Evolutionary conservation across 495 filamentous ascomycete species (phyloP), one percentile per base, ranked within the genome.

Genomic region (Niebla homalea): DNA sequence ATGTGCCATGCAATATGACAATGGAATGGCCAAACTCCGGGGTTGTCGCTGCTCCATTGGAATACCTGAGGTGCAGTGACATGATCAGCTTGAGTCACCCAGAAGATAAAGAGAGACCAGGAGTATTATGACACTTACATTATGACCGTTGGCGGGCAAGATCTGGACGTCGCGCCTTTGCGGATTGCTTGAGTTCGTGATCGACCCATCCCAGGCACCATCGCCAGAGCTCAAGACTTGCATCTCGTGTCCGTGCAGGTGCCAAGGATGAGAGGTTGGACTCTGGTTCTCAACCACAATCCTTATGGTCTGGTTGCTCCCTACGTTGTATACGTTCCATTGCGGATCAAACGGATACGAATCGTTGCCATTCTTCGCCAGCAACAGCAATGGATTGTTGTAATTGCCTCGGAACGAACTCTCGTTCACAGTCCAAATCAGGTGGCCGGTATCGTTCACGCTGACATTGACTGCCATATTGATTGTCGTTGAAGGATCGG

Each of bases 81-180:
- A 10, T 16, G 41, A 22, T 55, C 40, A 29, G 50, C 32, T 46
- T 8, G 43, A 23, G 47, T 56, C 52, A n/a, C 15, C 21, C 7
- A 2, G 11, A 12, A 35, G 18, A 16, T 3, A 3, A 15, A 20
- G 23, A 36, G 19, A n/a, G 21, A 5, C 15, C 4, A 22, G 32
- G 39, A 20, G 1, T 2, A 12, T 3, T 4, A 12, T 12, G 15
- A 10, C 12, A 29, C 35, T 6, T 40, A 55, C 69, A 35, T 75
- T 56, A 56, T 71, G 70, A 4, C 78, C 77, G 21, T 50, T 55
- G 0, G 62, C 61, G 0, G 69, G 68, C 1, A 85, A 57, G 54
- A 78, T 63, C 1, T 76, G 77, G 5, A 73, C 74, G 50, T 85
- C 81, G 11, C 81, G 67, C 4, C 79, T 69, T 5, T 74, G 69